Percentiles rank a stretch among this genome's conserved stretches.
phyloP scores from a whole-genome alignment of 1,284 basidiomycete genomes.

The Leccinum fuscescens region DNA sequence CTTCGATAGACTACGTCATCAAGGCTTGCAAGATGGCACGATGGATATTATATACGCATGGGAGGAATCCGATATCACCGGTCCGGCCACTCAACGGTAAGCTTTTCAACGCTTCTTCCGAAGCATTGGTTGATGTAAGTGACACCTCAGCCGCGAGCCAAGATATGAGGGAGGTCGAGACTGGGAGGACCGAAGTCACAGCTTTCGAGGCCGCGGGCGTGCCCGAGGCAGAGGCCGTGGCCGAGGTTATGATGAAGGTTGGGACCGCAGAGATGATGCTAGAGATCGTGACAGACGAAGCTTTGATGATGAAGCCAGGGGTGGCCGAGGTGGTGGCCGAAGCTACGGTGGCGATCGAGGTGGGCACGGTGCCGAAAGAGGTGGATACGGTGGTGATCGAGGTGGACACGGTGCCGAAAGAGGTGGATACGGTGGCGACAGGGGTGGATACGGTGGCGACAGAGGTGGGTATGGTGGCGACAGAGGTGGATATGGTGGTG shows the following conservation, averaged over 20 bases:
- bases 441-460: not conserved
- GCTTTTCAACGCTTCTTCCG: not conserved
- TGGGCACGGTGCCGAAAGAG: not conserved
- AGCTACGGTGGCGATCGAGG: slow-evolving; percentile 32
- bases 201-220: slow-evolving; percentile 42
- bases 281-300: slow-evolving; percentile 49
- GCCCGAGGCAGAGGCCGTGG: slow-evolving; percentile 40
- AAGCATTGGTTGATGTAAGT: slow-evolving; percentile 9
- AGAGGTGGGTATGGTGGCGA: too few species aligned
- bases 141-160: slow-evolving; percentile 25
- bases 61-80: slow-evolving; percentile 56
- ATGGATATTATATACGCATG: slow-evolving; percentile 90
- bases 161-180: slow-evolving; percentile 40
- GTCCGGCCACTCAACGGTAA: slow-evolving; percentile 38
- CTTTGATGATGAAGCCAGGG: slow-evolving; percentile 45
- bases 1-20: slow-evolving; percentile 75
- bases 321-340: slow-evolving; percentile 36
- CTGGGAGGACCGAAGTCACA: slow-evolving; percentile 46
- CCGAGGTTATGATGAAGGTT: slow-evolving; percentile 39
- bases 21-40: slow-evolving; percentile 79
- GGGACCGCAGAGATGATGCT: slow-evolving; percentile 44
- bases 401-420: not conserved
- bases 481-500: slow-evolving; percentile 21
- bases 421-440: slow-evolving; percentile 32
- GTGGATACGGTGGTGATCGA: too few species aligned